phyloP scores from a whole-genome alignment of 305 asterid genomes.

The Fraxinus greggii region DNA sequence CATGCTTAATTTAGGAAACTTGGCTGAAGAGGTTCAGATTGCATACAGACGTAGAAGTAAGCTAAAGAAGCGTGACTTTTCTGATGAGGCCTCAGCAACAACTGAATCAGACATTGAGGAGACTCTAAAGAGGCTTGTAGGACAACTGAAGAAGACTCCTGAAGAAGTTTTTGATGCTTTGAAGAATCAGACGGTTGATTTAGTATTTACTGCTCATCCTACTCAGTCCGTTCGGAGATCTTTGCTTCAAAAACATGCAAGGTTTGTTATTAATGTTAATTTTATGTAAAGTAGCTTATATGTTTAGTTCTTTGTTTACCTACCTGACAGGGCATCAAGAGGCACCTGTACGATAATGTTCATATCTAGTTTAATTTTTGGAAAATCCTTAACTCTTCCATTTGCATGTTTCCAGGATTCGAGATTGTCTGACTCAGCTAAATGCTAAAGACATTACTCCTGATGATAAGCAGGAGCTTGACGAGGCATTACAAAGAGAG shows the following conservation, averaged over 20 bases:
- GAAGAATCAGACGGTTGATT: slow-evolving; percentile 72
- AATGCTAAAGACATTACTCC: slow-evolving; percentile 87
- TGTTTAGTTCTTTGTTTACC: background rate
- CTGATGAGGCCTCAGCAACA: slow-evolving; percentile 67
- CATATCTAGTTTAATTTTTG: background rate
- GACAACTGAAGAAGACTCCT: slow-evolving; percentile 61
- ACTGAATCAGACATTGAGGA: slow-evolving; percentile 73
- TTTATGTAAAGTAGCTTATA: background rate
- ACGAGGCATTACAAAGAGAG: slow-evolving; percentile 91
- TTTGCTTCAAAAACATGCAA: slow-evolving; percentile 76
- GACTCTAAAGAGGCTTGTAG: slow-evolving; percentile 64
- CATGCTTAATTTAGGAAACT: slow-evolving; percentile 71
- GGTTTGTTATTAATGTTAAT: slow-evolving; percentile 34
- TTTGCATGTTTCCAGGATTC: slow-evolving; percentile 47
- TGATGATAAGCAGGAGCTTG: slow-evolving; percentile 94
- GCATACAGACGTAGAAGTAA: slow-evolving; percentile 66
- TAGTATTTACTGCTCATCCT: slow-evolving; percentile 77
- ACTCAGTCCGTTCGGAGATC: slow-evolving; percentile 78
- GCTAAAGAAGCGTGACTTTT: slow-evolving; percentile 53
- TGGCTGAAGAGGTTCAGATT: slow-evolving; percentile 77
- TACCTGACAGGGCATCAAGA: background rate
- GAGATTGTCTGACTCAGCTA: slow-evolving; percentile 78
- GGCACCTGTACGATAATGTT: background rate
- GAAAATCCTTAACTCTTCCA: slow-evolving; percentile 7
- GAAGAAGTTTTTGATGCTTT: slow-evolving; percentile 67